Base-by-base conservation (phyloP, 2,329 filamentous ascomycete genomes). In the Microcyclospora pomicola region DNA sequence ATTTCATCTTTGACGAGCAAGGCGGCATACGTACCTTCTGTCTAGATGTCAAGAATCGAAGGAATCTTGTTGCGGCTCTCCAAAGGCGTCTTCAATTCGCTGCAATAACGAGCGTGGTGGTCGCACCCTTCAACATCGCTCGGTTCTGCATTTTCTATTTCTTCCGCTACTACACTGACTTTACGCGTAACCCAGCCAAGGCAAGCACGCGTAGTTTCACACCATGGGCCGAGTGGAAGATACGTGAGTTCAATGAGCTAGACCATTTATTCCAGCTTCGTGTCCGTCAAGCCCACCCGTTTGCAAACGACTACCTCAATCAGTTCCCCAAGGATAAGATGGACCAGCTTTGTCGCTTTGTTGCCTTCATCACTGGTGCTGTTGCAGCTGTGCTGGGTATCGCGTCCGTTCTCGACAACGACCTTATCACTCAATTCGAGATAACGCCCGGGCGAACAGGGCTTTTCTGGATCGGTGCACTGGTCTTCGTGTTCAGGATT, bases 281-380 rank as follows among this genome's bases (percentile, higher is more conserved):
- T 14, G 68, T 88, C 31, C 87, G 93, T 47, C 92, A 96, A 81
- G 94, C 91, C 0, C 86, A 91, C 53, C 87, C 88, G 0, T 95
- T 85, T 56, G 88, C 91, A 2, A 85, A 81, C 27, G 76, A 85
- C 34, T 98, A 98, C 52, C 72, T 98, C 16, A 85, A 94, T 46
- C 88, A 96, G 47, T 98, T 98, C 43, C 91, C 91, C 0, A 96
- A 96, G 58, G 79, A 87, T 55, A 93, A 95, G 62, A 91, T 80
- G 0, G 81, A 91, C 43, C 86, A 93, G 50, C 58, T 88, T 28
- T 82, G 82, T 9, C 75, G 81, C 31, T 93, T 92, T 34, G 71
- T 95, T 24, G 79, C 86, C 1, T 95, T 98, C 51, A 72, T 96
- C 43, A 74, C 83, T 7, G 87, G 91, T 6, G 84, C 88, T 0